Evolutionary conservation across 805 yeast genomes (phyloP).

Genomic region (Lipomyces yamadae): DNA sequence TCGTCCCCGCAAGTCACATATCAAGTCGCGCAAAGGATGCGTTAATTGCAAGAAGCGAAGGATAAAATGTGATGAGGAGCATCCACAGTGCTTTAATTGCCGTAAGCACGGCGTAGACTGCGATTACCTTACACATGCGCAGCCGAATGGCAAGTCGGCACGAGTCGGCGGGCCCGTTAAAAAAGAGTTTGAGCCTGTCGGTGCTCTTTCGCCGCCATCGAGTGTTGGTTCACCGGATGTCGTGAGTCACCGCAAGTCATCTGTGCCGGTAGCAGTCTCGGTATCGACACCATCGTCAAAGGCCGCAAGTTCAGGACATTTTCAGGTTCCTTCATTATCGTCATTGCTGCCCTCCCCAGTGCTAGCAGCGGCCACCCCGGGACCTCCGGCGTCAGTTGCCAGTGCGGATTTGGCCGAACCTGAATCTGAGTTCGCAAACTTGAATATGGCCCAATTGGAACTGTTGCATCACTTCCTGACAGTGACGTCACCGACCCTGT

Average conservation of each 20-base stretch:
- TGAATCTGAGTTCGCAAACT: constrained; percentile 25
- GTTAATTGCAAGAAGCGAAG: constrained; percentile 66
- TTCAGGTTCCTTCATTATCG: not conserved
- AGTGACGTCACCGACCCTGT: constrained; percentile 35
- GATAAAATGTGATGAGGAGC: constrained; percentile 67
- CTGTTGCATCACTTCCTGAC: constrained; percentile 35
- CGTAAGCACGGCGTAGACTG: constrained; percentile 44
- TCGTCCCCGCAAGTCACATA: constrained; percentile 49
- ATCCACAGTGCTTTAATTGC: constrained; percentile 66
- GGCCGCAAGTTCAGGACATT: not conserved
- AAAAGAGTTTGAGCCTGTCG: not conserved
- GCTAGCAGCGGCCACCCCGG: constrained; percentile 7
- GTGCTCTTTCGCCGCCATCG: not conserved
- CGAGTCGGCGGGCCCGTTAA: not conserved
- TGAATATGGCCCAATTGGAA: constrained; percentile 36
- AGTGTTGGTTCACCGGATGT: not conserved
- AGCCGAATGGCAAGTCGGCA: constrained; percentile 2
- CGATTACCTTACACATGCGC: constrained; percentile 9
- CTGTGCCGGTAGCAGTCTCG: constrained; percentile 7
- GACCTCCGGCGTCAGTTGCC: not conserved
- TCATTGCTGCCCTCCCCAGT: not conserved
- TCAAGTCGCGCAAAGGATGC: constrained; percentile 78
- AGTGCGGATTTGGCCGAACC: constrained; percentile 11
- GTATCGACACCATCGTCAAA: not conserved
- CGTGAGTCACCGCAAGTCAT: not conserved